These are phyloP conservation scores for Beauveria sp. DNA, from an alignment of 2,329 filamentous ascomycete genomes.

Conservation along the genomic window DNA sequence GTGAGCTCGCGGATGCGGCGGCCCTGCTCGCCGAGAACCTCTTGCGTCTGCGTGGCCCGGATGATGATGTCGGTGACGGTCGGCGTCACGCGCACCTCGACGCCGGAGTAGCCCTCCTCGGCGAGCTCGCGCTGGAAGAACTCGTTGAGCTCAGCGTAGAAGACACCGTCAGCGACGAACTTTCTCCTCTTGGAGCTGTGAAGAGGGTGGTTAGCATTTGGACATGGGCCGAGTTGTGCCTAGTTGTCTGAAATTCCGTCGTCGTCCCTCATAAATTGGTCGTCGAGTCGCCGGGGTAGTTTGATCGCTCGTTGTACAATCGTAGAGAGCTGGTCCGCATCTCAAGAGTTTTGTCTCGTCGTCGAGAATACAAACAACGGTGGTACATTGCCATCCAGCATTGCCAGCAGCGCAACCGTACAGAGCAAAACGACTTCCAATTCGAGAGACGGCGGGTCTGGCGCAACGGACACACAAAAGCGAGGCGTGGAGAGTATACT, in stretches of 20 bases:
- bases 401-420: background rate
- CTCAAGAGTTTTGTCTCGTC: background rate
- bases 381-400: background rate
- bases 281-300: background rate
- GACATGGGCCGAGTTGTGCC: no score
- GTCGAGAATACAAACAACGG: background rate
- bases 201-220: conserved; percentile 10
- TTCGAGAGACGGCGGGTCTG: background rate
- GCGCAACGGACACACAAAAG: background rate
- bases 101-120: conserved; percentile 99
- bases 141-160: conserved; percentile 99
- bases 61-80: conserved; percentile 99
- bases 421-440: background rate
- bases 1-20: conserved; percentile 99
- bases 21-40: conserved; percentile 99
- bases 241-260: background rate
- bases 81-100: conserved; percentile 99
- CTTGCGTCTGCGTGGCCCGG: conserved; percentile 99
- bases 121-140: conserved; percentile 99
- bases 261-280: background rate
- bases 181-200: conserved; percentile 83
- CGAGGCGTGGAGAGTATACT: conserved; percentile 26
- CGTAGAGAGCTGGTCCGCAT: background rate
- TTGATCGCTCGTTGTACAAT: background rate
- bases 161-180: conserved; percentile 97